Evolutionary conservation across 345 rosid species (phyloP).

Genomic region (Gynandropsis gynandra): DNA sequence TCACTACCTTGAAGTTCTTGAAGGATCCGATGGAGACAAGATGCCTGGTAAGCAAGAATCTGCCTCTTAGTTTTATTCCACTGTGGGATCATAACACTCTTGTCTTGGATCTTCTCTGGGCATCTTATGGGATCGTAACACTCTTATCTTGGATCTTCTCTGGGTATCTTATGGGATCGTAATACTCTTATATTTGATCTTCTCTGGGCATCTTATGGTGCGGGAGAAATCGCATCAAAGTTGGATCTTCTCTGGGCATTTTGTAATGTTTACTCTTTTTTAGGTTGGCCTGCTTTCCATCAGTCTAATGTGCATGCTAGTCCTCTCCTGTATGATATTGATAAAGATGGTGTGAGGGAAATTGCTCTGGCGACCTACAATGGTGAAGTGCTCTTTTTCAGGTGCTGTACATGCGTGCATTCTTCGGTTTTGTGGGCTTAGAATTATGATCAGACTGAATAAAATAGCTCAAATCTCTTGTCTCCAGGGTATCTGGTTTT

Average conservation of each 20-base stretch:
- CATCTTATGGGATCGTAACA: too few relatives aligned
- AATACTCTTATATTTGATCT: neutral
- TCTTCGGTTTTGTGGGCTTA: conserved; percentile 4
- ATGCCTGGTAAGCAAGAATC: conserved; percentile 94
- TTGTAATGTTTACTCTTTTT: conserved; percentile 13
- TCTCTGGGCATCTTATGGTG: neutral
- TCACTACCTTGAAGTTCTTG: conserved; percentile 97
- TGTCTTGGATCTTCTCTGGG: neutral
- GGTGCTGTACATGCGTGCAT: conserved; percentile 32
- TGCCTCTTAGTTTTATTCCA: too few relatives aligned
- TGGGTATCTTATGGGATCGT: neutral
- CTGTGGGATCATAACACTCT: too few relatives aligned
- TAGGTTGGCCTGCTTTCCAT: conserved; percentile 99
- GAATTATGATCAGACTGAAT: neutral
- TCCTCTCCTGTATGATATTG: conserved; percentile 90
- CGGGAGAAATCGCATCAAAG: neutral
- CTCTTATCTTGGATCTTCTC: neutral
- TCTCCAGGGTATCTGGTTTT: conserved; percentile 84
- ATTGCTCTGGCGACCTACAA: conserved; percentile 94
- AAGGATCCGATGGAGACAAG: conserved; percentile 98
- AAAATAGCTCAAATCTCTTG: conserved; percentile 11
- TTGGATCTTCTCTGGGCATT: neutral
- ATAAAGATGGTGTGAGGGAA: conserved; percentile 95
- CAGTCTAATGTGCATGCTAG: conserved; percentile 96
- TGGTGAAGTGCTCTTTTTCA: conserved; percentile 90